Conservation (phyloP, 2,329 filamentous ascomycete genomes). For the Cercospora sp. region DNA sequence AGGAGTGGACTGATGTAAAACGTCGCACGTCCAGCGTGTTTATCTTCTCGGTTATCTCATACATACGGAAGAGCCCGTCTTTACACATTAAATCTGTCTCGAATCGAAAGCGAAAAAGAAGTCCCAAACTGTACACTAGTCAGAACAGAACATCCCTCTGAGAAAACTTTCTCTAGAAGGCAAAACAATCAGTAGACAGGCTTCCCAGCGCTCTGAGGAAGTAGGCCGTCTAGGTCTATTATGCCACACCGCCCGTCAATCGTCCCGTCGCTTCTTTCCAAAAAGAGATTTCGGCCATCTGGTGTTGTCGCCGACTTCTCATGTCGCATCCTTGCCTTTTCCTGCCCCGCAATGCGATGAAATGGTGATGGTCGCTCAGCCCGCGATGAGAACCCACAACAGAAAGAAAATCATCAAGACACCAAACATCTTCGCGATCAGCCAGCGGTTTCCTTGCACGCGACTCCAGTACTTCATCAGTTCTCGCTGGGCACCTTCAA, state of each 20-base stretch:
- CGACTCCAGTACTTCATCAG: conserved; percentile 95
- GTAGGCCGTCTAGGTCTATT: neutral
- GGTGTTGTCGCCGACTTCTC: neutral
- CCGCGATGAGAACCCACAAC: conserved; percentile 41
- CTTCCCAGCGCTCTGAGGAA: neutral
- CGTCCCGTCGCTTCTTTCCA: neutral
- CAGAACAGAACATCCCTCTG: neutral
- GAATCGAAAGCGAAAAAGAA: neutral
- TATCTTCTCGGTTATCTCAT: neutral
- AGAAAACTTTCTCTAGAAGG: neutral
- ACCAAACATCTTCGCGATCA: conserved; percentile 81
- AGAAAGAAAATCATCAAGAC: conserved; percentile 80
- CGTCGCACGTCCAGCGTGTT: neutral
- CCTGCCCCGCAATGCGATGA: neutral
- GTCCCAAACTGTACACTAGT: neutral
- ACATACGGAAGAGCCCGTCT: neutral
- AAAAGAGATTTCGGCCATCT: neutral
- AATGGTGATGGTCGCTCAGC: conserved; percentile 15
- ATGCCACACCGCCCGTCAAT: neutral
- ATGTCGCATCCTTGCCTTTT: neutral
- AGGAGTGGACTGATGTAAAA: neutral
- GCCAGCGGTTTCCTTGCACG: conserved; percentile 92
- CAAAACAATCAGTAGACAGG: neutral
- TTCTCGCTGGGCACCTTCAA: conserved; percentile 93
- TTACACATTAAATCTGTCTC: neutral